Evolutionary conservation across 805 yeast species (phyloP), one percentile per base, ranked within the genome.

Genomic region (Starmera dryadoides): DNA sequence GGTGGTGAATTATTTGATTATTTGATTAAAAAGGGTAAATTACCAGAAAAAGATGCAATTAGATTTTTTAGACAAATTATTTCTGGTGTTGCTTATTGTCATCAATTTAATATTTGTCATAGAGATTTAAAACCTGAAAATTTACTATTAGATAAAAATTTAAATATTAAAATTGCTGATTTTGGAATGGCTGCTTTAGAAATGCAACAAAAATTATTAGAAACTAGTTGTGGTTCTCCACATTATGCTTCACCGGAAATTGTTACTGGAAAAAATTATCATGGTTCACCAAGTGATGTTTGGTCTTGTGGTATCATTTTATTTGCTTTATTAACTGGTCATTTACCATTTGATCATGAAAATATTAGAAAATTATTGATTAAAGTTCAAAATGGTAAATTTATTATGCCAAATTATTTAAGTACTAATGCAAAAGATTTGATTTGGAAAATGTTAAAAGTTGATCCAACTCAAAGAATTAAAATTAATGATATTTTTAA

Each of bases 181-280:
- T 93, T 93, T 59, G 98, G 98, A 26, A 93, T 93, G 98, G 98
- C 98, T 15, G 98, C 98, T 6, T 66, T 93, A 34, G 98, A 93
- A 59, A 76, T 86, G 23, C 75, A 75, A 39, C 91, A 81, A 48
- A 78, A 83, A 50, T 64, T 91, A 54, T 68, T 93, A 42, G 97
- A 91, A 59, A 93, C 98, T 4, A 81, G 94, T 16, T 93, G 98
- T 63, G 98, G 98, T 1, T 88, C 97, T 15, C 98, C 98, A 8
- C 98, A 93, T 60, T 93, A 93, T 61, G 98, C 98, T 2, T 86
- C 96, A 9, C 98, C 98, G 0, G 98, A 93, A 60, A 91, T 93
- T 49, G 97, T 93, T 10, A 85, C 96, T 11, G 98, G 98, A 29
- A 77, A 83, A 44, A 87, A 80, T 43, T 93, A 93, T 59, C 98